phyloP scores from a whole-genome alignment of 768 basidiomycete species.

The Pleurotus djamor region DNA sequence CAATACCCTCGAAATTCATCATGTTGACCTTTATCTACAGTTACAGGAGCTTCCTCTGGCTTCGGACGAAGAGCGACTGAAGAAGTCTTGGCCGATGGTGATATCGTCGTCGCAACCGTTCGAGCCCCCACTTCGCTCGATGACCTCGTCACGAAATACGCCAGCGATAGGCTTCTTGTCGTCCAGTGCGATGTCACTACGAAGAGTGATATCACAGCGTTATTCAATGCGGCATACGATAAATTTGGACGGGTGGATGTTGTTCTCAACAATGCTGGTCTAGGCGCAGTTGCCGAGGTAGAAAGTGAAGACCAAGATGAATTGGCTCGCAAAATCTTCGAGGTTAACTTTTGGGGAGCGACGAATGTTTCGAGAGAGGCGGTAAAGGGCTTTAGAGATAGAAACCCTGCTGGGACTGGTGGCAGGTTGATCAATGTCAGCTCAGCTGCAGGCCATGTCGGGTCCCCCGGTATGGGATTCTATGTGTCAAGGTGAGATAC shows the following conservation, averaged over 20 bases:
- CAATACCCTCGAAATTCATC: not conserved
- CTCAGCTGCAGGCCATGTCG: conserved; percentile 17
- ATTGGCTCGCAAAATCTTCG: conserved; percentile 16
- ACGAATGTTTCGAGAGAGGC: conserved; percentile 24
- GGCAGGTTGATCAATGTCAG: conserved; percentile 32
- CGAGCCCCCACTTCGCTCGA: conserved; percentile 28
- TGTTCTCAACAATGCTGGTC: conserved; percentile 15
- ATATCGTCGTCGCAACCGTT: conserved; percentile 35
- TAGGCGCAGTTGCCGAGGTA: conserved; percentile 15
- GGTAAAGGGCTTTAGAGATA: conserved; percentile 31
- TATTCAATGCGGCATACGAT: conserved; percentile 4
- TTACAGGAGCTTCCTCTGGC: conserved; percentile 20
- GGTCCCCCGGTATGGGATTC: conserved; percentile 4
- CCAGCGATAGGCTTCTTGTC: conserved; percentile 26
- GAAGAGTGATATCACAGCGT: conserved; percentile 11
- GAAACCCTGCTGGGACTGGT: conserved; percentile 30
- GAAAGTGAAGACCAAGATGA: conserved; percentile 19
- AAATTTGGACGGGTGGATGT: conserved; percentile 15
- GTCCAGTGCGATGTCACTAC: conserved; percentile 33
- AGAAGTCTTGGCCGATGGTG: conserved; percentile 29
- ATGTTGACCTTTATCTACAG: too few relatives aligned
- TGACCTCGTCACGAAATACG: conserved; percentile 24
- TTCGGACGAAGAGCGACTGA: conserved; percentile 33
- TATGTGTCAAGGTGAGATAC: conserved; percentile 18
- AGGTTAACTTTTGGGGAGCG: conserved; percentile 27